Evolutionary conservation across 805 yeast species (phyloP).

Genomic region (Cyberlindnera lachancei): DNA sequence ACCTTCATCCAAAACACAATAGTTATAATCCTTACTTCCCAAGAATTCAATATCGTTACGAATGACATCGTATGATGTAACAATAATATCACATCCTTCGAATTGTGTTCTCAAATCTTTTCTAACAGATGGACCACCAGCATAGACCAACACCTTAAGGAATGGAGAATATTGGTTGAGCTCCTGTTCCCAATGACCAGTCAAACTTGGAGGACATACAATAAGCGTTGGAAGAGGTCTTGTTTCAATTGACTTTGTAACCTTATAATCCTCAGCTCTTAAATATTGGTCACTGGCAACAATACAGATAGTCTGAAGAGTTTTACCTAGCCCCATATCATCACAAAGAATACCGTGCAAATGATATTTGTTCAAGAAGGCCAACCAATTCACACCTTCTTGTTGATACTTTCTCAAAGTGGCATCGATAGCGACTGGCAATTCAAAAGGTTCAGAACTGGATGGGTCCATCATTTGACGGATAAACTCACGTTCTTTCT

Average conservation of each 20-base stretch:
- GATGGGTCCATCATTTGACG: conserved; percentile 97
- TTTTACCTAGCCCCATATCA: conserved; percentile 98
- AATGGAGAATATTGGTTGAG: conserved; percentile 84
- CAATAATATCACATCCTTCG: conserved; percentile 65
- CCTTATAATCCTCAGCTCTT: conserved; percentile 60
- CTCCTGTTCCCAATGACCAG: conserved; percentile 99
- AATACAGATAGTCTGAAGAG: conserved; percentile 94
- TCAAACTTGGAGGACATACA: conserved; percentile 93
- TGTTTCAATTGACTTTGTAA: conserved; percentile 54
- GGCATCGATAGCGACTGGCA: conserved; percentile 90
- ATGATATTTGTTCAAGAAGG: conserved; percentile 89
- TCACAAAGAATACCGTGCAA: conserved; percentile 97
- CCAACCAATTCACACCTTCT: conserved; percentile 98
- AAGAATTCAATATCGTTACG: conserved; percentile 78
- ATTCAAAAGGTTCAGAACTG: conserved; percentile 75
- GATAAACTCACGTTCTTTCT: conserved; percentile 87
- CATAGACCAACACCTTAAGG: conserved; percentile 74
- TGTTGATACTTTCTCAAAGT: conserved; percentile 92
- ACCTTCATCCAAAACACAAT: conserved; percentile 96
- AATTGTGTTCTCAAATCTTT: conserved; percentile 46
- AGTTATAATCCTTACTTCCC: conserved; percentile 63
- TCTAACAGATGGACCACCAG: conserved; percentile 84
- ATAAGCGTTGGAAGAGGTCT: conserved; percentile 78
- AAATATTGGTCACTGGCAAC: conserved; percentile 92
- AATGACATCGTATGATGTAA: conserved; percentile 94